phyloP scores from a whole-genome alignment of 768 basidiomycete genomes.

The Mycena chlorophos region DNA sequence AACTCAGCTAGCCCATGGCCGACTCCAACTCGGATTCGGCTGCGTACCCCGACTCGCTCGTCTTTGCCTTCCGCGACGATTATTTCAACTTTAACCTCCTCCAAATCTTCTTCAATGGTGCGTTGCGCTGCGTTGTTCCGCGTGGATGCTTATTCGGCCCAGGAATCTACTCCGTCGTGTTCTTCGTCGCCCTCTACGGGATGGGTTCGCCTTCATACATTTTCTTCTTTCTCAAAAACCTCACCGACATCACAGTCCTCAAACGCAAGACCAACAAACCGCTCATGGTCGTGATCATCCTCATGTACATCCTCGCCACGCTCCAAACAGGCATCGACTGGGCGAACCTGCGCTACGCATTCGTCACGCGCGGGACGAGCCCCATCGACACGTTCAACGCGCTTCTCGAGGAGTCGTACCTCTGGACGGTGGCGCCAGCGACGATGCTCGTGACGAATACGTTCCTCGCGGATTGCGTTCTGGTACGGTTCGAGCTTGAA shows the following conservation, averaged over 20 bases:
- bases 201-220: conserved; percentile 5
- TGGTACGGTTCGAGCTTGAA: background rate
- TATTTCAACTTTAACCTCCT: conserved; percentile 14
- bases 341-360: conserved; percentile 11
- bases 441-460: conserved; percentile 14
- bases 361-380: conserved; percentile 10
- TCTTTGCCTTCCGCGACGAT: conserved; percentile 13
- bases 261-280: conserved; percentile 7
- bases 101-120: conserved; percentile 13
- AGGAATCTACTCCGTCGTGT: conserved; percentile 15
- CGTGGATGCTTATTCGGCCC: background rate
- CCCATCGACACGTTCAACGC: conserved; percentile 4
- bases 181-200: conserved; percentile 17
- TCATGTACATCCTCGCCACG: conserved; percentile 13
- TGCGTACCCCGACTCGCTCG: background rate
- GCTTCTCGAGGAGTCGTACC: background rate
- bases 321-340: conserved; percentile 14
- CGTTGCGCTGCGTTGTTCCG: background rate
- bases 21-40: too few relatives aligned
- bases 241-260: conserved; percentile 3
- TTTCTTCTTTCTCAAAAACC: background rate
- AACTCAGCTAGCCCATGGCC: too few relatives aligned
- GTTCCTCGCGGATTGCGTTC: conserved; percentile 17
- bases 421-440: conserved; percentile 1
- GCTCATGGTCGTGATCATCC: conserved; percentile 4